Evolutionary conservation across 108 stramenopile genomes (phyloP).

Genomic region (Pseudonitzschia multiseries): DNA sequence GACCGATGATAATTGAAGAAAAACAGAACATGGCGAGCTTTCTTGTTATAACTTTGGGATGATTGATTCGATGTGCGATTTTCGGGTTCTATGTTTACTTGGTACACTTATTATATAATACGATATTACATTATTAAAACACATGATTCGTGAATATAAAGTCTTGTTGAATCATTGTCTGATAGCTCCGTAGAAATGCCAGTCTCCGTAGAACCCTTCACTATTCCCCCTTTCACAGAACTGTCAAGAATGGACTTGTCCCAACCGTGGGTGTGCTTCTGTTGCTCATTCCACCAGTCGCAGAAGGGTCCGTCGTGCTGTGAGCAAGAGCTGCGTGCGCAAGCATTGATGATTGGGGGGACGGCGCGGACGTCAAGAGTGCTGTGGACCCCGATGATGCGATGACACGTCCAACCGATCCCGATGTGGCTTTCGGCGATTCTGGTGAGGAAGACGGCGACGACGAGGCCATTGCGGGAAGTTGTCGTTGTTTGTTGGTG

Average conservation of each 20-base stretch:
- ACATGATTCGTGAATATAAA: too few species aligned
- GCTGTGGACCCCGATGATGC: background rate
- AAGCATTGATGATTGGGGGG: background rate
- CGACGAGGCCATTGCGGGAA: background rate
- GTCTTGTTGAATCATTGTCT: too few species aligned
- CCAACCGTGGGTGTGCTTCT: background rate
- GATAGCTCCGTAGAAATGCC: too few species aligned
- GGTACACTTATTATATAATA: too few species aligned
- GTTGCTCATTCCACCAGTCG: background rate
- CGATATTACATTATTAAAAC: too few species aligned
- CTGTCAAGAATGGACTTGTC: conserved; percentile 8
- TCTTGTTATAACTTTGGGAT: too few species aligned
- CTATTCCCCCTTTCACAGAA: background rate
- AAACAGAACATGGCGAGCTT: too few species aligned
- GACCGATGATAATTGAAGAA: too few species aligned
- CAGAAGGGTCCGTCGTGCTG: background rate
- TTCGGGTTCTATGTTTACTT: too few species aligned
- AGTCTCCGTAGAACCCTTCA: background rate
- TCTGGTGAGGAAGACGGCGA: background rate
- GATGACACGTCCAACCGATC: background rate
- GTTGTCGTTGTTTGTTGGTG: background rate
- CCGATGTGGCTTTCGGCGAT: background rate
- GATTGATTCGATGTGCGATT: too few species aligned
- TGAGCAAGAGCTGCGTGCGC: background rate
- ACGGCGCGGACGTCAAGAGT: background rate